Percentiles rank a stretch among this genome's conserved stretches.
Evolutionary conservation across 1,284 basidiomycete genomes (phyloP).

Genomic region (Vanrija sp.): DNA sequence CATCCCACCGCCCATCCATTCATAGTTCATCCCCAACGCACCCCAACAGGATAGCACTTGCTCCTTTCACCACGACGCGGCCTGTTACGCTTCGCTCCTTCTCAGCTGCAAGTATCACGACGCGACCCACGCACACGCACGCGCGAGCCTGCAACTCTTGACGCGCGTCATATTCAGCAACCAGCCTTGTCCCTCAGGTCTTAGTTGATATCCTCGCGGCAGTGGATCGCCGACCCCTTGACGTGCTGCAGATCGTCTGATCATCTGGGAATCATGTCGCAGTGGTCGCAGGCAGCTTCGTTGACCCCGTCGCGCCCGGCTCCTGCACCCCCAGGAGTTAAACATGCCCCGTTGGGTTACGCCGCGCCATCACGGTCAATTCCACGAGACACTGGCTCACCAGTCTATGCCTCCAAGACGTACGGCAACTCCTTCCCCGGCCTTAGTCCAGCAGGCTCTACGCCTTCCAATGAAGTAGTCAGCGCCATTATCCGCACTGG

Average conservation of each 20-base stretch:
- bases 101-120: too few relatives aligned
- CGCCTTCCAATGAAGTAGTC: slow-evolving; percentile 5
- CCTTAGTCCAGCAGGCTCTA: slow-evolving; percentile 17
- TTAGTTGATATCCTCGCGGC: too few relatives aligned
- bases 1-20: neutral
- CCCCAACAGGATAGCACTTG: too few relatives aligned
- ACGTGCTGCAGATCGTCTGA: neutral
- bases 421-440: slow-evolving; percentile 35
- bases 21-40: too few relatives aligned
- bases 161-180: too few relatives aligned
- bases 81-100: too few relatives aligned
- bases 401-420: slow-evolving; percentile 23
- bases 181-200: too few relatives aligned
- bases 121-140: too few relatives aligned
- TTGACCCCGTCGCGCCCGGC: slow-evolving; percentile 42
- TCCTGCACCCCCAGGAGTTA: slow-evolving; percentile 31
- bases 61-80: too few relatives aligned
- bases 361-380: neutral
- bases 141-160: too few relatives aligned
- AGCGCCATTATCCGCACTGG: slow-evolving; percentile 51
- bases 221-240: too few relatives aligned
- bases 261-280: slow-evolving; percentile 21
- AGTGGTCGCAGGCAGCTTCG: slow-evolving; percentile 22
- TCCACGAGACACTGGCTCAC: neutral
- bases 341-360: neutral